A percentile compares a stretch with the other conserved stretches of the same genome.
These are phyloP conservation scores for Kodamaea restingae DNA, from an alignment of 805 yeast genomes.

Conservation along the genomic window DNA sequence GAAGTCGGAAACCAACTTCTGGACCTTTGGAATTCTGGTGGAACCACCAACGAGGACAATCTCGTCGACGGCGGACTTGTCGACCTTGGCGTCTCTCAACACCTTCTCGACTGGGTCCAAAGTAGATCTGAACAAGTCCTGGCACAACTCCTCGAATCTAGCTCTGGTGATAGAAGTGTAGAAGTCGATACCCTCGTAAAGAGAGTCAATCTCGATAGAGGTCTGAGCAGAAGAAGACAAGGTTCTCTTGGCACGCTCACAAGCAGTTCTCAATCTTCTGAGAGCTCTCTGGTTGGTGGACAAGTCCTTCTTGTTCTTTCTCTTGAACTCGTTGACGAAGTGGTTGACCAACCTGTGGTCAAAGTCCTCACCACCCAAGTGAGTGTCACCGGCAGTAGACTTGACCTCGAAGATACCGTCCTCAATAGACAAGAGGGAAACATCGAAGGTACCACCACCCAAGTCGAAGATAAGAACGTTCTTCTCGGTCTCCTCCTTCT, in stretches of 20 bases:
- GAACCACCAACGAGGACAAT: slow-evolving; percentile 97
- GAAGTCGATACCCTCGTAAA: slow-evolving; percentile 93
- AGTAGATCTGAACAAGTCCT: slow-evolving; percentile 89
- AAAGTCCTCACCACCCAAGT: slow-evolving; percentile 97
- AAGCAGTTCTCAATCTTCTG: slow-evolving; percentile 97
- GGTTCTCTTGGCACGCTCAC: slow-evolving; percentile 99
- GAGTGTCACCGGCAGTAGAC: slow-evolving; percentile 49
- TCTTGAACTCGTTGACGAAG: slow-evolving; percentile 93
- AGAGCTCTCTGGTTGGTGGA: slow-evolving; percentile 93
- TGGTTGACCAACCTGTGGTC: slow-evolving; percentile 94
- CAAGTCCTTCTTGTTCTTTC: slow-evolving; percentile 95
- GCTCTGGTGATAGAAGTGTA: slow-evolving; percentile 96
- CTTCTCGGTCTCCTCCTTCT: slow-evolving; percentile 61
- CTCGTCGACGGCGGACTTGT: slow-evolving; percentile 86
- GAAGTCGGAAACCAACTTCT: slow-evolving; percentile 92
- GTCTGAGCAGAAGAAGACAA: slow-evolving; percentile 95
- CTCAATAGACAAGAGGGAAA: slow-evolving; percentile 44
- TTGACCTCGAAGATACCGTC: slow-evolving; percentile 48
- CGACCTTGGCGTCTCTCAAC: slow-evolving; percentile 83
- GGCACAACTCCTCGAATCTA: slow-evolving; percentile 94
- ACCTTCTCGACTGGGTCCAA: slow-evolving; percentile 95
- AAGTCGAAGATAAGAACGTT: slow-evolving; percentile 46
- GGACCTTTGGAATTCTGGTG: slow-evolving; percentile 96
- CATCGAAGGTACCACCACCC: slow-evolving; percentile 46
- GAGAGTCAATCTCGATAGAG: slow-evolving; percentile 90